Percentiles rank a stretch among this genome's conserved stretches.
These are phyloP conservation scores for Exophiala oligosperma DNA, from an alignment of 2,329 filamentous ascomycete genomes.

Conservation along the genomic window DNA sequence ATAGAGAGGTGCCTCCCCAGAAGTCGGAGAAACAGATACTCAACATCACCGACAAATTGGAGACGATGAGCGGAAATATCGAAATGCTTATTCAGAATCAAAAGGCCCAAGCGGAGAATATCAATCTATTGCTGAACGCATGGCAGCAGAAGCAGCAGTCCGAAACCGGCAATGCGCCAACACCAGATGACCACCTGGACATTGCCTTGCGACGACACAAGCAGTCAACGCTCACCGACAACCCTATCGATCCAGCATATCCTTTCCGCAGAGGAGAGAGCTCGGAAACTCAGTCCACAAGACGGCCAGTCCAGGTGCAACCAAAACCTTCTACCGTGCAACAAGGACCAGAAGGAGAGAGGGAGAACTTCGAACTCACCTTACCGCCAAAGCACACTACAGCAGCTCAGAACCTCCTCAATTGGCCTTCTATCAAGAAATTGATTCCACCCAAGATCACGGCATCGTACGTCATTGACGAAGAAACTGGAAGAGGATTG, in stretches of 20 bases:
- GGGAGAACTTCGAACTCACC: constrained; percentile 58
- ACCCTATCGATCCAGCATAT: not conserved
- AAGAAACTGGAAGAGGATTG: constrained; percentile 72
- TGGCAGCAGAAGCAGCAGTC: constrained; percentile 1
- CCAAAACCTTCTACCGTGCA: constrained; percentile 23
- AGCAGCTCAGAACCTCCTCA: constrained; percentile 77
- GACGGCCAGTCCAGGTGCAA: constrained; percentile 4
- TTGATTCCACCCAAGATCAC: constrained; percentile 56
- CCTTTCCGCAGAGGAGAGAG: constrained; percentile 26
- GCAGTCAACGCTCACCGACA: constrained; percentile 8
- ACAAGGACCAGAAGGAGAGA: constrained; percentile 44
- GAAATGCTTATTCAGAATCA: constrained; percentile 12
- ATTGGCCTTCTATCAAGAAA: constrained; percentile 67
- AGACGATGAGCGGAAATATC: constrained; percentile 22
- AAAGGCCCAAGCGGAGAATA: constrained; percentile 15
- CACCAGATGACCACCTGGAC: constrained; percentile 6
- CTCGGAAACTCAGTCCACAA: constrained; percentile 19
- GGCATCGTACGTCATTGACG: constrained; percentile 66
- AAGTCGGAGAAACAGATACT: constrained; percentile 61
- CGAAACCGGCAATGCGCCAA: not conserved
- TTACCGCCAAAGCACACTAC: constrained; percentile 88
- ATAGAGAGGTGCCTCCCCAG: constrained; percentile 86
- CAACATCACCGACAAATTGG: constrained; percentile 25
- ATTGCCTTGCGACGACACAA: not conserved
- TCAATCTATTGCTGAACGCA: constrained; percentile 9